Evolutionary conservation across 768 basidiomycete genomes (phyloP), one percentile per base, ranked within the genome.

Genomic region (Clitopilus hobsonii): DNA sequence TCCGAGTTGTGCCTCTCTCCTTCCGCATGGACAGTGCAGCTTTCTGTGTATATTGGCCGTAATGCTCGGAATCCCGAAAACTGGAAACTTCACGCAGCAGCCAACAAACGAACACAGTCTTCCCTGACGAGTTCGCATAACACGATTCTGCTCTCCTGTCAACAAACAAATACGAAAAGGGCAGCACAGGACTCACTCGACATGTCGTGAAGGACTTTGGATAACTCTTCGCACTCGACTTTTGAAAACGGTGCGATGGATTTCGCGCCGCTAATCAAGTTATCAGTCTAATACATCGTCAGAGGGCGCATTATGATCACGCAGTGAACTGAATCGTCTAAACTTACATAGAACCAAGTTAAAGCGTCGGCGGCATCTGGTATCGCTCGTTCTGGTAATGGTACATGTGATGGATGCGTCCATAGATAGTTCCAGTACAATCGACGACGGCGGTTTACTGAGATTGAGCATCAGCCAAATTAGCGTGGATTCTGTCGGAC

Each of bases 201-300:
- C n/a, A 76, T 58, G 25, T 73, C 66, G 28, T 65, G 68, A 2
- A 80, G 61, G 2, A 77, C 62, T n/a, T 66, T 64, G 1, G 74
- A 66, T 14, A 83, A 65, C 51, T 82, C 77, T 59, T 80, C 76
- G 51, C 81, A 82, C 66, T 83, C 80, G 2, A 55, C 49, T 62
- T 80, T 81, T 1, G 81, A 81, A 56, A 83, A 83, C 2, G 82
- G 81, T 14, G 76, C 78, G 1, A 70, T 64, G 57, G 77, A 79
- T 41, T 61, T 69, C 3, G 68, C 45, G 22, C 76, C 77, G 18
- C 72, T 71, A 38, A 77, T 75, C 38, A 82, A 60, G 59, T 83
- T 82, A 56, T 82, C 81, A 54, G 71, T 73, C 72, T 75, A 51
- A 14, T 28, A 18, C 52, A 24, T 6, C 38, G 8, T 52, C 51